Percentiles rank a stretch among this genome's conserved stretches.
phyloP scores from a whole-genome alignment of 179 eudicot genomes.

The Pouteria campechiana region DNA sequence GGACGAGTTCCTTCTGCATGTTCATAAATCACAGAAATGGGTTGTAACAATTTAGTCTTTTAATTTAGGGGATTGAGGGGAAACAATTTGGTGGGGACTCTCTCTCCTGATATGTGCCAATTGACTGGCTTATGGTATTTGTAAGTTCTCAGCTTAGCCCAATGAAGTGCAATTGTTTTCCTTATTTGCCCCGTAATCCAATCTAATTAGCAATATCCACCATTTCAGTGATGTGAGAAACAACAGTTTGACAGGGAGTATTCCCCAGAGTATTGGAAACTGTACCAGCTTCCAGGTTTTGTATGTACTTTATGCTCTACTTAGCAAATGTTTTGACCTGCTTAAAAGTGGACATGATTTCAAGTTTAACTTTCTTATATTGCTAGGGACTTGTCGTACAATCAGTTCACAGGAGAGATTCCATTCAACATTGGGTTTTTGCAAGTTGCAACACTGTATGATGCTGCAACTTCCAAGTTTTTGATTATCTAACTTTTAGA shows the following conservation, averaged over 20 bases:
- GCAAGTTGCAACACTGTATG: slow-evolving; percentile 97
- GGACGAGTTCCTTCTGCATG: background rate
- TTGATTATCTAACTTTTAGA: background rate
- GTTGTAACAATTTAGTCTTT: too few species aligned
- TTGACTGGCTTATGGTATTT: slow-evolving; percentile 96
- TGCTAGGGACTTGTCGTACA: slow-evolving; percentile 87
- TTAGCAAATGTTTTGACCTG: background rate
- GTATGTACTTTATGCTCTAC: slow-evolving; percentile 33
- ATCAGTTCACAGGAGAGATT: slow-evolving; percentile 81
- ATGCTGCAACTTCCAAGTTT: background rate
- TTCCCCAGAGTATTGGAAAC: slow-evolving; percentile 79
- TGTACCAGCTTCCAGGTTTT: slow-evolving; percentile 96
- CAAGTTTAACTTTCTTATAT: background rate
- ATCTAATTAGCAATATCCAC: too few species aligned
- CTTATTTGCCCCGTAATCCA: background rate
- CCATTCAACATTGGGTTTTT: slow-evolving; percentile 95
- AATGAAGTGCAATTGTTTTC: background rate
- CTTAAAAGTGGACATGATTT: background rate
- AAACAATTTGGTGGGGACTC: slow-evolving; percentile 67
- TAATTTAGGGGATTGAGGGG: slow-evolving; percentile 71
- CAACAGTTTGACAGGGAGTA: slow-evolving; percentile 87
- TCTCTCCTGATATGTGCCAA: slow-evolving; percentile 94
- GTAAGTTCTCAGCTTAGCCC: slow-evolving; percentile 45
- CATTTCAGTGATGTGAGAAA: slow-evolving; percentile 82
- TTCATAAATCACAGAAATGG: background rate